Conservation (phyloP, 2,329 filamentous ascomycete genomes). For the Colletotrichum sp. region DNA sequence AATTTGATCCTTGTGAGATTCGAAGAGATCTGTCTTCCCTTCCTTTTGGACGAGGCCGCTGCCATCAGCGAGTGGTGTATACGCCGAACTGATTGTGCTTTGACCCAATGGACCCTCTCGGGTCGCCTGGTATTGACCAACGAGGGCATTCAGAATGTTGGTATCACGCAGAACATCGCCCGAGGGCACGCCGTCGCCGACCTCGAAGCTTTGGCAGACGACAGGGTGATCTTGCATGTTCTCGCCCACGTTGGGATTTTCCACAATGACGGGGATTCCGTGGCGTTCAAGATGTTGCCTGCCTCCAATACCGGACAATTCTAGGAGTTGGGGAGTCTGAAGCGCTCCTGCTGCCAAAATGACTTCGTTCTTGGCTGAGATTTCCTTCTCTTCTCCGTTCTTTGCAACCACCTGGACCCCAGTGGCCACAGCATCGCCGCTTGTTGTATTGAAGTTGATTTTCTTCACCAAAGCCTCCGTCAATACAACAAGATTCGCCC, state of each 20-base stretch:
- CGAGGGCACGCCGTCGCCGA: slow-evolving; percentile 42
- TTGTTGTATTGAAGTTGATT: background rate
- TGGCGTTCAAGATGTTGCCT: slow-evolving; percentile 33
- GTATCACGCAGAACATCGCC: slow-evolving; percentile 40
- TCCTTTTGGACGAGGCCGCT: slow-evolving; percentile 28
- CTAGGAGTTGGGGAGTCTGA: slow-evolving; percentile 45
- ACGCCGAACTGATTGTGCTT: slow-evolving; percentile 23
- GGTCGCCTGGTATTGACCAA: slow-evolving; percentile 40
- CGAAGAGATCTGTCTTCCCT: slow-evolving; percentile 29
- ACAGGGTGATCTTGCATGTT: slow-evolving; percentile 46
- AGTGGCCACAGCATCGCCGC: background rate
- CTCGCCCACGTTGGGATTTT: slow-evolving; percentile 42
- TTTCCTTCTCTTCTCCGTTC: slow-evolving; percentile 5
- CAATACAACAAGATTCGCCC: slow-evolving; percentile 27
- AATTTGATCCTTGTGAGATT: slow-evolving; percentile 14
- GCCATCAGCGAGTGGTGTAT: slow-evolving; percentile 36
- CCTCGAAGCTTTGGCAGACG: slow-evolving; percentile 42
- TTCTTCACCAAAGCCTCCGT: slow-evolving; percentile 21
- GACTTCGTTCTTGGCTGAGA: slow-evolving; percentile 39
- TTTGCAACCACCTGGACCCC: slow-evolving; percentile 2
- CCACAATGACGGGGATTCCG: slow-evolving; percentile 32
- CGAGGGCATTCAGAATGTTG: slow-evolving; percentile 31
- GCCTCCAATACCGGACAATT: slow-evolving; percentile 46
- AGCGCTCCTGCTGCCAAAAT: slow-evolving; percentile 46
- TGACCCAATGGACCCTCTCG: slow-evolving; percentile 37